Percentiles rank a stretch among this genome's conserved stretches.
Conservation (phyloP, 129 eudicot genomes). For the Calendula officinalis region DNA sequence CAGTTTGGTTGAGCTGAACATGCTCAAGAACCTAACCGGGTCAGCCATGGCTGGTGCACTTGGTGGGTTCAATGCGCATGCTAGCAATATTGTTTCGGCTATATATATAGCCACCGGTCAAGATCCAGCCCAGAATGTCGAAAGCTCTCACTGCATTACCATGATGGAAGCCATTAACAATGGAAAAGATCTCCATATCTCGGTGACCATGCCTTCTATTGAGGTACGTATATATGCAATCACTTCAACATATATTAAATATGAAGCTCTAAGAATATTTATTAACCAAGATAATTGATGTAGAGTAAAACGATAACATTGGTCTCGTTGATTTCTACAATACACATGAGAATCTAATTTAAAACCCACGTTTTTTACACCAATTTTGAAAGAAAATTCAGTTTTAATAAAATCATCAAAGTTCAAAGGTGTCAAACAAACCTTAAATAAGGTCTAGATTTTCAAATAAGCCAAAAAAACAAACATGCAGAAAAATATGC, state of each 20-base stretch:
- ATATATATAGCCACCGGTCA: conserved; percentile 58
- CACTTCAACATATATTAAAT: neutral
- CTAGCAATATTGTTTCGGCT: conserved; percentile 58
- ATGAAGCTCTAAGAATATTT: too few relatives aligned
- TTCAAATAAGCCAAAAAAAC: too few relatives aligned
- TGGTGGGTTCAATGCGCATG: conserved; percentile 69
- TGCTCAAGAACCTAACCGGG: conserved; percentile 57
- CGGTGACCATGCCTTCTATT: conserved; percentile 68
- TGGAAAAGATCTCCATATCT: conserved; percentile 61
- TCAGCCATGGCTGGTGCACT: conserved; percentile 62
- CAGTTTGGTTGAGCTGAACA: conserved; percentile 52
- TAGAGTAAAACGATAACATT: too few relatives aligned
- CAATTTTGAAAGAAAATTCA: too few relatives aligned
- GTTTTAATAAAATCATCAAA: too few relatives aligned
- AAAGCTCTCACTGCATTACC: conserved; percentile 60
- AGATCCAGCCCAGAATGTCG: conserved; percentile 63
- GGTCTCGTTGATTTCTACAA: too few relatives aligned
- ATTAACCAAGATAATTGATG: too few relatives aligned
- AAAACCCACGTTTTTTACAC: too few relatives aligned
- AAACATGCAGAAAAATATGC: too few relatives aligned
- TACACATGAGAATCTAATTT: too few relatives aligned
- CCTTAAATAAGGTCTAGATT: too few relatives aligned
- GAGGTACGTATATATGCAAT: conserved; percentile 37
- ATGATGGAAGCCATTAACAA: conserved; percentile 56
- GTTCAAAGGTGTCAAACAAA: too few relatives aligned